Evolutionary conservation across 1,284 basidiomycete species (phyloP).

Genomic region (Marasmius fiardii): DNA sequence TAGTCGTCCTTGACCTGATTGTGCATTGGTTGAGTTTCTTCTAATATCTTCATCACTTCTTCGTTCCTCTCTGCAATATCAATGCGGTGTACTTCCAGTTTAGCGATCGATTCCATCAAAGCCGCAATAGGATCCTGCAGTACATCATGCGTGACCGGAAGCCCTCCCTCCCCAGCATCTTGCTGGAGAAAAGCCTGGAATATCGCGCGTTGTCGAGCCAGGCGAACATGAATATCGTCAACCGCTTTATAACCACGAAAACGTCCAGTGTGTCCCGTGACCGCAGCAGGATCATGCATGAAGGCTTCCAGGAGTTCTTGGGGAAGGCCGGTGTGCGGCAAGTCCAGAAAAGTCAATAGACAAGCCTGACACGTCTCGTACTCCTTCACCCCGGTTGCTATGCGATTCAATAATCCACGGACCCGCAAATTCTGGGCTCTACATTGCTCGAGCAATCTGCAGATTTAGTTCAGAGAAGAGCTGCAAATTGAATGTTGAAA

Average conservation of each 20-base stretch:
- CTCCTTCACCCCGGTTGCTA: conserved; percentile 58
- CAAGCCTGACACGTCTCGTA: conserved; percentile 55
- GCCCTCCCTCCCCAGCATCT: conserved; percentile 17
- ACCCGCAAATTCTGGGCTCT: conserved; percentile 59
- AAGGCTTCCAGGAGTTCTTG: conserved; percentile 67
- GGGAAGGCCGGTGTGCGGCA: conserved; percentile 47
- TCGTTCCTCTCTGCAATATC: conserved; percentile 41
- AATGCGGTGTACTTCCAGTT: conserved; percentile 40
- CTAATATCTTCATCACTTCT: conserved; percentile 44
- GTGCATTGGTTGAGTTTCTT: conserved; percentile 52
- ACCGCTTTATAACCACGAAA: conserved; percentile 63
- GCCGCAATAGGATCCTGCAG: conserved; percentile 51
- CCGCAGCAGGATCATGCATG: conserved; percentile 70
- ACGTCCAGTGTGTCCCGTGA: conserved; percentile 56
- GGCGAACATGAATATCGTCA: conserved; percentile 64
- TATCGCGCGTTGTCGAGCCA: conserved; percentile 53
- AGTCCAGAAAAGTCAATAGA: conserved; percentile 44
- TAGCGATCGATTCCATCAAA: conserved; percentile 44
- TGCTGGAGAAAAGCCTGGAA: conserved; percentile 46
- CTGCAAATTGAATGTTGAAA: conserved; percentile 10
- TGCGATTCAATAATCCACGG: conserved; percentile 61
- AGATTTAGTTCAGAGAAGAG: conserved; percentile 7
- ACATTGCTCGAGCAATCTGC: conserved; percentile 56
- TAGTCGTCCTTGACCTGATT: conserved; percentile 57
- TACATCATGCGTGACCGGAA: conserved; percentile 34